Base-by-base conservation (phyloP, 495 filamentous ascomycete genomes). In the Penicillium paxilli region DNA sequence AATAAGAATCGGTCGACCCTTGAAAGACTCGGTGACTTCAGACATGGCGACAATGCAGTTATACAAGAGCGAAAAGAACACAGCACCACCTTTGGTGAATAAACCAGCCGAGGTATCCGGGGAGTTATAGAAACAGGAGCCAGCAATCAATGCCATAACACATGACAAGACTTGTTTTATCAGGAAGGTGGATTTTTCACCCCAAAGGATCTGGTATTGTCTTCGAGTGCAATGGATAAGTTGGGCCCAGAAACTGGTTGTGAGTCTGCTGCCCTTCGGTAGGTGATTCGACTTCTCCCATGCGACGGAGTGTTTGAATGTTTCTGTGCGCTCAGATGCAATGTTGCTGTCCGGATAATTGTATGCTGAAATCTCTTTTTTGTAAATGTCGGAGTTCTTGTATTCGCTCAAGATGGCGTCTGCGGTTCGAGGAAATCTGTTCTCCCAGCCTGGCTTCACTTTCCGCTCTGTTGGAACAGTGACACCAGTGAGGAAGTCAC, bases 61-160 rank as follows among this genome's bases (percentile, higher is more conserved):
- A 67, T 90, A 91, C 23, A 93, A 67, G 3, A 91, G 60, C 24
- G 83, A 75, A 63, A 91, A 89, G 74, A 91, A 92, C 12, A 82
- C 49, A 10, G 74, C 79, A 53, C 80, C 80, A 5, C 68, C 71
- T 49, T 82, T 81, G 37, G 72, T 63, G 55, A 81, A 83, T 10
- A 81, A 64, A 33, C 80, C 80, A 10, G 47, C 60, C 1, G 67
- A 67, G 12, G 54, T 71, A 4, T 63, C 54, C 0, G 70, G 69
- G 12, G 70, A 58, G 26, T 73, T 59, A 37, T 75, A 75, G 52
- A 74, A 75, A 3, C 64, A 61, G 1, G 71, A 75, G 3, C 72
- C 72, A 21, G 66, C 69, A 24, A 75, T 71, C 35, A 75, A 50
- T 5, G 72, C 71, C 59, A 69, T 66, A 1, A 62, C 48, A 3